These are phyloP conservation scores for Citrus trifoliata DNA, from an alignment of 345 rosid genomes.

Conservation along the genomic window DNA sequence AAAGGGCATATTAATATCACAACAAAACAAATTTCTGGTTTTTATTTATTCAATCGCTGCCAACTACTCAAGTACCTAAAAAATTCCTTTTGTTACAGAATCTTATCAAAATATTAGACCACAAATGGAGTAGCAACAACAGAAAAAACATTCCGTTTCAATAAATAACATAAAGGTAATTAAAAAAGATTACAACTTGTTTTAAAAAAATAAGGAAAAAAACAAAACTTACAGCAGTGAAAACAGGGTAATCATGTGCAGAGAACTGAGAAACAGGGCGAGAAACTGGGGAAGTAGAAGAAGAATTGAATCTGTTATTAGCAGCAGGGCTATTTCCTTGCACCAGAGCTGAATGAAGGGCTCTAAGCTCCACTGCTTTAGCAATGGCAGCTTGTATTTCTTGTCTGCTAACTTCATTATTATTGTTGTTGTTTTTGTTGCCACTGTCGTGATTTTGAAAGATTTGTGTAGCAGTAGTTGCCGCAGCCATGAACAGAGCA, in stretches of 20 bases:
- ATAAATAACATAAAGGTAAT: background rate
- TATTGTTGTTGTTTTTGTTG: constrained; percentile 20
- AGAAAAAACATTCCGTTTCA: background rate
- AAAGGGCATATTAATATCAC: background rate
- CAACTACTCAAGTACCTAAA: background rate
- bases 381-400: constrained; percentile 86
- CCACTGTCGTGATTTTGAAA: constrained; percentile 29
- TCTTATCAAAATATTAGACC: constrained; percentile 5
- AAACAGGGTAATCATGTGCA: constrained; percentile 95
- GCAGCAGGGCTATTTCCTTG: constrained; percentile 69
- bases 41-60: background rate
- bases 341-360: constrained; percentile 75
- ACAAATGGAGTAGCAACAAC: constrained; percentile 9
- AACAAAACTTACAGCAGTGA: constrained; percentile 71
- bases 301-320: constrained; percentile 37
- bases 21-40: background rate
- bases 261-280: constrained; percentile 57
- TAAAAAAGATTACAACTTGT: background rate
- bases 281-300: constrained; percentile 56
- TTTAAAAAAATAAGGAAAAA: background rate
- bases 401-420: constrained; percentile 40
- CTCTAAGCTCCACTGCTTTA: constrained; percentile 78
- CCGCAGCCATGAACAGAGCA: constrained; percentile 57
- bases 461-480: constrained; percentile 34
- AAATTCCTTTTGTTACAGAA: constrained; percentile 8